These are phyloP conservation scores for Pichia sp. DNA, from an alignment of 1,139 yeast genomes.

Conservation along the genomic window DNA sequence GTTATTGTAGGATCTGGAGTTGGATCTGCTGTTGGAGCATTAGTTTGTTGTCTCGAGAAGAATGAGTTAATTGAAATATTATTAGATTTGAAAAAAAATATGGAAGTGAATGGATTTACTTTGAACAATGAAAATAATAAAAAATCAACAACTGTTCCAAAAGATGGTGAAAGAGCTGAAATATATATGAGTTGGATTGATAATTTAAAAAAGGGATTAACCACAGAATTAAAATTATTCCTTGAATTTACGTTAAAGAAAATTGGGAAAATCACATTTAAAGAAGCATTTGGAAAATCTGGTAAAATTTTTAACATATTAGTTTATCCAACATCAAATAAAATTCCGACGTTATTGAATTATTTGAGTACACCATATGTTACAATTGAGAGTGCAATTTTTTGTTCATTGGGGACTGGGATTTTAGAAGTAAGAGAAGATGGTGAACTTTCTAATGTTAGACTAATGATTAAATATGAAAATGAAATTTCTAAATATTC, in stretches of 20 bases:
- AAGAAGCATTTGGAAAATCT: slow-evolving; percentile 84
- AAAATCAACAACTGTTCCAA: background rate
- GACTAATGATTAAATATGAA: slow-evolving; percentile 64
- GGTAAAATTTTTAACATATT: slow-evolving; percentile 81
- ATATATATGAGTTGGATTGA: slow-evolving; percentile 15
- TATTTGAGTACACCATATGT: slow-evolving; percentile 94
- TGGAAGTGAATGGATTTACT: slow-evolving; percentile 9
- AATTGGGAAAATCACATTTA: slow-evolving; percentile 85
- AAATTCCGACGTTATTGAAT: slow-evolving; percentile 74
- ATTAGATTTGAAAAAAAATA: slow-evolving; percentile 7
- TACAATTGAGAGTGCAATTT: slow-evolving; percentile 78
- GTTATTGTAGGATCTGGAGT: slow-evolving; percentile 92
- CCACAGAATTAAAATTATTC: slow-evolving; percentile 76
- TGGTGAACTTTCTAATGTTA: slow-evolving; percentile 33
- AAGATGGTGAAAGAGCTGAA: slow-evolving; percentile 1
- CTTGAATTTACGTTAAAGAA: slow-evolving; percentile 70
- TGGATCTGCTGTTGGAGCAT: slow-evolving; percentile 87
- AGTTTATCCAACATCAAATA: slow-evolving; percentile 73
- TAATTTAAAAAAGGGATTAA: slow-evolving; percentile 55
- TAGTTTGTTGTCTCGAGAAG: slow-evolving; percentile 65
- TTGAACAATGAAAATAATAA: slow-evolving; percentile 48
- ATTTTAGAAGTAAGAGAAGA: slow-evolving; percentile 34
- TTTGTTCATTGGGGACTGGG: slow-evolving; percentile 65
- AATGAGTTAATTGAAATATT: slow-evolving; percentile 33
- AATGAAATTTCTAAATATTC: slow-evolving; percentile 32